Conservation (phyloP, 2,329 filamentous ascomycete species). For the Aspergillus chevalieri region DNA sequence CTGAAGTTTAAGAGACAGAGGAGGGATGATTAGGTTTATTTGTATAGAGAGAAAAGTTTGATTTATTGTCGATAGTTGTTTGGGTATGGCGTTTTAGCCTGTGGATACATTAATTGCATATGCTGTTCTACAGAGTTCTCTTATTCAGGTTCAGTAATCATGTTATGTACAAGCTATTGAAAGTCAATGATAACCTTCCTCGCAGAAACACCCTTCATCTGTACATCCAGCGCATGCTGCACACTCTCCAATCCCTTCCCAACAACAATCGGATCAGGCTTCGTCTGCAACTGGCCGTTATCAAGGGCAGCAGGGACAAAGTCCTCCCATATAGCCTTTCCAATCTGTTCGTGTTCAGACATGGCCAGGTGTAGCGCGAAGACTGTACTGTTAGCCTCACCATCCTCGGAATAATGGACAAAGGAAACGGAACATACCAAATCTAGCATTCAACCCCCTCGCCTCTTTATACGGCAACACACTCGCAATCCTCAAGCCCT, state of each 20-base stretch:
- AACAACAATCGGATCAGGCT: constrained; percentile 17
- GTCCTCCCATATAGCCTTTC: constrained; percentile 20
- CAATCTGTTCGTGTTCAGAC: constrained; percentile 12
- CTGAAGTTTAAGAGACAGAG: constrained; percentile 50
- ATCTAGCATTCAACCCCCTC: no score
- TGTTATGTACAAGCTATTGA: constrained; percentile 1
- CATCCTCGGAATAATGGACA: no score
- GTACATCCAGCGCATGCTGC: constrained; percentile 14
- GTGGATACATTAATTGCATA: constrained; percentile 16
- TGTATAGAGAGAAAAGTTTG: constrained; percentile 7
- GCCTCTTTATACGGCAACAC: no score
- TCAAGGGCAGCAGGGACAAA: constrained; percentile 31
- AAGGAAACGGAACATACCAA: no score
- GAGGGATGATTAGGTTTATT: constrained; percentile 23
- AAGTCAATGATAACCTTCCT: constrained; percentile 19
- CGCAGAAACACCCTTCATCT: constrained; percentile 21
- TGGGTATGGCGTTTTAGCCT: constrained; percentile 17
- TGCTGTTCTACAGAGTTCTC: no score
- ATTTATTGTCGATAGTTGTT: constrained; percentile 16
- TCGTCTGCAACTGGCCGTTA: constrained; percentile 22
- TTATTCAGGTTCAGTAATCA: no score
- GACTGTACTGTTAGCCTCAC: no score
- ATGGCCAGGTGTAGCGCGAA: no score
- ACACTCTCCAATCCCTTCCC: constrained; percentile 17
- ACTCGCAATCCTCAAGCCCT: no score